A percentile compares a stretch with the other conserved stretches of the same genome.
Conservation (phyloP, 768 basidiomycete species). For the Tricholoma saponaceum region DNA sequence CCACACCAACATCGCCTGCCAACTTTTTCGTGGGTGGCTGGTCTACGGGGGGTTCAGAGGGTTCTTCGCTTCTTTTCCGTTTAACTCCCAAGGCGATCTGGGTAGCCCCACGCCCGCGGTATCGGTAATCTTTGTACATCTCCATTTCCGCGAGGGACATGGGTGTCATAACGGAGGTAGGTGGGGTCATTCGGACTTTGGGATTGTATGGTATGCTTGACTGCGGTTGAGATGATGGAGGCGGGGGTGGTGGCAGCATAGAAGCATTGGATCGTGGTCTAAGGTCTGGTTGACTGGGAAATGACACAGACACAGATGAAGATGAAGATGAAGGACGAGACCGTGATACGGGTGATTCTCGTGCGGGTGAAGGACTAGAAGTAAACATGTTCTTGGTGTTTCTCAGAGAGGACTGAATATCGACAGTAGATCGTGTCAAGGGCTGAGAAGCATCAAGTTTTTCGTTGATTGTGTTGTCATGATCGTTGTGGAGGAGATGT, state of each 20-base stretch:
- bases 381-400: slow-evolving; percentile 16
- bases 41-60: slow-evolving; percentile 31
- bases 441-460: slow-evolving; percentile 29
- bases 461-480: slow-evolving; percentile 22
- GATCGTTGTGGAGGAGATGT: slow-evolving; percentile 35
- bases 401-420: slow-evolving; percentile 12
- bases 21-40: slow-evolving; percentile 45
- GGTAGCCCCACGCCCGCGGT: slow-evolving; percentile 51
- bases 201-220: slow-evolving; percentile 62
- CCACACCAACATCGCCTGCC: slow-evolving; percentile 66
- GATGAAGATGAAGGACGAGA: slow-evolving; percentile 34
- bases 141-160: slow-evolving; percentile 61
- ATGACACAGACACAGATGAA: slow-evolving; percentile 22
- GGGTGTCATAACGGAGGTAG: slow-evolving; percentile 59
- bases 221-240: slow-evolving; percentile 21
- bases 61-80: slow-evolving; percentile 25
- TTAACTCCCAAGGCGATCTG: slow-evolving; percentile 33
- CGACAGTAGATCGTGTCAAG: slow-evolving; percentile 20
- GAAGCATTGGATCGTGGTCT: slow-evolving; percentile 23
- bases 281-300: slow-evolving; percentile 9
- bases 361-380: slow-evolving; percentile 20
- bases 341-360: slow-evolving; percentile 24
- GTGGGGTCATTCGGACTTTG: slow-evolving; percentile 52
- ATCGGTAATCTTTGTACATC: slow-evolving; percentile 51
- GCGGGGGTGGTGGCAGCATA: slow-evolving; percentile 29